A percentile compares a stretch with the other conserved stretches of the same genome.
phyloP scores from a whole-genome alignment of 768 basidiomycete species.

The Psilocybe subaeruginosa region DNA sequence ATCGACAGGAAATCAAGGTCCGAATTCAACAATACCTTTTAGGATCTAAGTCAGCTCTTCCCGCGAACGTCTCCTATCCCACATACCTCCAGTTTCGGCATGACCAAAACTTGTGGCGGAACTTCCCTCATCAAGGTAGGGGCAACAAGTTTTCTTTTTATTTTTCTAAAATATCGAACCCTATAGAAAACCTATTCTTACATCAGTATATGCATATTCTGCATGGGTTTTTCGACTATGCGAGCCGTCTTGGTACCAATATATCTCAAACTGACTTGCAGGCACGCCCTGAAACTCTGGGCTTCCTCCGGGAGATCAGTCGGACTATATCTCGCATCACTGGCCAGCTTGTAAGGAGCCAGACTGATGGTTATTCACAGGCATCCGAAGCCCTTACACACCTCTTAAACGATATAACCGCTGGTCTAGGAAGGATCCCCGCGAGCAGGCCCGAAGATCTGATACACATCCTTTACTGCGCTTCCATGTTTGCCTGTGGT shows the following conservation, averaged over 20 bases:
- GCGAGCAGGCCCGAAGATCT: too few species aligned
- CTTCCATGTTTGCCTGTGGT: too few species aligned
- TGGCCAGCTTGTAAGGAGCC: too few species aligned
- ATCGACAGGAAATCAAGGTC: not conserved
- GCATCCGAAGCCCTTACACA: too few species aligned
- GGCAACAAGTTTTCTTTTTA: not conserved
- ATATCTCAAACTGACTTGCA: not conserved
- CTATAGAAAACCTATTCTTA: not conserved
- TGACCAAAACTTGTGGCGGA: too few species aligned
- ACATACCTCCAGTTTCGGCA: too few species aligned
- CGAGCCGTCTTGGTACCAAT: not conserved
- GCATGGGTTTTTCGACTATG: not conserved
- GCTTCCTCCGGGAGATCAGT: not conserved
- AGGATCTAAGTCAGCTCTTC: not conserved
- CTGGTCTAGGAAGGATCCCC: too few species aligned
- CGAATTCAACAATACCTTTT: not conserved
- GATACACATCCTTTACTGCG: too few species aligned
- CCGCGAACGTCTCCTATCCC: not conserved
- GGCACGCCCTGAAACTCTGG: not conserved
- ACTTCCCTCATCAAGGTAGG: too few species aligned
- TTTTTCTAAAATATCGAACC: not conserved
- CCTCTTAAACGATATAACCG: too few species aligned
- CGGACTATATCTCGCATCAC: too few species aligned
- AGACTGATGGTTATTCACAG: too few species aligned
- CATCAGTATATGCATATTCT: not conserved